Percentiles rank a stretch among this genome's conserved stretches.
These are phyloP conservation scores for Cyberlindnera bimundalis DNA, from an alignment of 805 yeast species.

Conservation along the genomic window DNA sequence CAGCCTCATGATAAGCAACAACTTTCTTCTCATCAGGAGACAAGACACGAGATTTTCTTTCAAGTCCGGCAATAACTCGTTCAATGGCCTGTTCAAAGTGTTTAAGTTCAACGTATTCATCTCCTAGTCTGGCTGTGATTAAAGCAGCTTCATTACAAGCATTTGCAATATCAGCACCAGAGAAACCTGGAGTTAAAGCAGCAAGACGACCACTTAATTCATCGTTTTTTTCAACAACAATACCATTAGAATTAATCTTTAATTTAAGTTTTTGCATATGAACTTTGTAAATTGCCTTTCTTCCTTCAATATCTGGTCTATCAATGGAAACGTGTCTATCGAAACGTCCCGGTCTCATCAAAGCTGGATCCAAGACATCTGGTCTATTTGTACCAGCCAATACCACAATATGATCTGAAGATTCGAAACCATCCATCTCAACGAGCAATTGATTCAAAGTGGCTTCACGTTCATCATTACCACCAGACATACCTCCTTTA, in stretches of 20 bases:
- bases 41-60: slow-evolving; percentile 75
- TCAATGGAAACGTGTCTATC: slow-evolving; percentile 87
- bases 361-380: slow-evolving; percentile 84
- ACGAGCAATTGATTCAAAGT: slow-evolving; percentile 89
- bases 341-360: slow-evolving; percentile 92
- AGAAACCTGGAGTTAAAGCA: slow-evolving; percentile 90
- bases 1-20: slow-evolving; percentile 95
- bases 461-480: slow-evolving; percentile 90
- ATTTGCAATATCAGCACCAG: slow-evolving; percentile 96
- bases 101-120: slow-evolving; percentile 52
- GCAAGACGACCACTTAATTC: slow-evolving; percentile 79
- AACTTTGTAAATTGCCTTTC: slow-evolving; percentile 81
- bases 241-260: slow-evolving; percentile 37
- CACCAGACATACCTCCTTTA: slow-evolving; percentile 71
- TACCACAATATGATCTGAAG: slow-evolving; percentile 88
- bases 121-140: slow-evolving; percentile 81
- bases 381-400: slow-evolving; percentile 94
- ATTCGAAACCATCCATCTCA: slow-evolving; percentile 92
- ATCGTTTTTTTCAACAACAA: slow-evolving; percentile 44
- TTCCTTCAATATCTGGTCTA: slow-evolving; percentile 84
- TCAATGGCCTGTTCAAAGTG: slow-evolving; percentile 94
- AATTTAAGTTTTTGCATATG: slow-evolving; percentile 64
- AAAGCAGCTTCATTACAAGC: slow-evolving; percentile 93
- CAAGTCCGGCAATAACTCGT: slow-evolving; percentile 92
- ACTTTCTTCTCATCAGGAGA: slow-evolving; percentile 77